These are phyloP conservation scores for Arabidopsis lyrata DNA, from an alignment of 441 rosid genomes.

Conservation along the genomic window DNA sequence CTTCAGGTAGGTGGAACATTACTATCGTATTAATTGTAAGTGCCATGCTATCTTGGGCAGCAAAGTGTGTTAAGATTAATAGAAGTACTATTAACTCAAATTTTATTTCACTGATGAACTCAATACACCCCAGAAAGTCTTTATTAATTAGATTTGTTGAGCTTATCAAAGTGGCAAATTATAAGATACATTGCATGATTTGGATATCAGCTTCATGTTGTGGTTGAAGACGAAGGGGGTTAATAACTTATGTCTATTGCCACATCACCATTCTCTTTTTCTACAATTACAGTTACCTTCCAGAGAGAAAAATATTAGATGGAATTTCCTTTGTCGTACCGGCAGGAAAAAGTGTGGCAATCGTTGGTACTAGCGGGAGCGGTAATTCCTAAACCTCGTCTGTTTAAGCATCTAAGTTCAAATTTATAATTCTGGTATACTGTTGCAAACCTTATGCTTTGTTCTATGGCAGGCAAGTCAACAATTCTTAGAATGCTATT, in stretches of 20 bases:
- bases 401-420: slow-evolving; percentile 8
- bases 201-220: slow-evolving; percentile 26
- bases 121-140: neutral
- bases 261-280: slow-evolving; percentile 28
- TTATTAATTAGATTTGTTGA: neutral
- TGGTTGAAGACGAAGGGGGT: neutral
- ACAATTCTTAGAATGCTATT: slow-evolving; percentile 92
- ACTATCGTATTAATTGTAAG: slow-evolving; percentile 20
- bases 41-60: neutral
- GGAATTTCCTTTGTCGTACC: slow-evolving; percentile 89
- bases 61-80: slow-evolving; percentile 14
- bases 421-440: neutral
- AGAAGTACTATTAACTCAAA: slow-evolving; percentile 1
- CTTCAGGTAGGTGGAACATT: slow-evolving; percentile 67
- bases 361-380: slow-evolving; percentile 97
- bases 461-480: slow-evolving; percentile 81
- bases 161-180: slow-evolving; percentile 21
- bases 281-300: slow-evolving; percentile 63
- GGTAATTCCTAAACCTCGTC: slow-evolving; percentile 55
- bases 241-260: slow-evolving; percentile 40
- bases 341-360: slow-evolving; percentile 95
- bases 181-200: slow-evolving; percentile 18
- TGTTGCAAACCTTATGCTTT: slow-evolving; percentile 25
- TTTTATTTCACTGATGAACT: slow-evolving; percentile 12
- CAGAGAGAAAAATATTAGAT: slow-evolving; percentile 88